phyloP scores from a whole-genome alignment of 2,329 filamentous ascomycete genomes.

The Sporothrix pallida region DNA sequence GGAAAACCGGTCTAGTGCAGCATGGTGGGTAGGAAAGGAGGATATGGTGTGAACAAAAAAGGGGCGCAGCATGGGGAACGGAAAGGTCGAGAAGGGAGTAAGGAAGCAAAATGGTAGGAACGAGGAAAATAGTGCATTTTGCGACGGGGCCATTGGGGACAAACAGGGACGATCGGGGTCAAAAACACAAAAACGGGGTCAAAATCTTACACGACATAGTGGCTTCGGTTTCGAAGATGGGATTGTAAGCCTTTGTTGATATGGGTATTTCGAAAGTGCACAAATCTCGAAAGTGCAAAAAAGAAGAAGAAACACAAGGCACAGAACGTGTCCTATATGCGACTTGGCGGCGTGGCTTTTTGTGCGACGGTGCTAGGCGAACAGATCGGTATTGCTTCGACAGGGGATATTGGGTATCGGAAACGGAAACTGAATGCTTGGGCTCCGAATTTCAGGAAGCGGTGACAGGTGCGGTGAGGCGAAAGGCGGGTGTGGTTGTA shows the following conservation, averaged over 20 bases:
- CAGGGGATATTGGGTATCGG: slow-evolving; percentile 4
- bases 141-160: slow-evolving; percentile 2
- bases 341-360: not conserved
- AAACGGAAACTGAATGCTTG: not conserved
- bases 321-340: not conserved
- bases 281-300: not conserved
- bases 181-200: not conserved
- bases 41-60: slow-evolving; percentile 21
- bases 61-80: slow-evolving; percentile 30
- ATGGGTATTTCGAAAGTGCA: not conserved
- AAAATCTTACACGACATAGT: slow-evolving; percentile 31
- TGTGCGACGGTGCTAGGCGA: not conserved
- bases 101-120: slow-evolving; percentile 1
- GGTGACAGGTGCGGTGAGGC: slow-evolving; percentile 16
- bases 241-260: not conserved
- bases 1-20: slow-evolving; percentile 6
- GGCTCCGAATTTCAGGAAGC: slow-evolving; percentile 9
- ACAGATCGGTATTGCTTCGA: slow-evolving; percentile 3
- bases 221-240: slow-evolving; percentile 16
- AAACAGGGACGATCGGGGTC: not conserved
- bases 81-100: slow-evolving; percentile 16
- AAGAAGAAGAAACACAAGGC: not conserved
- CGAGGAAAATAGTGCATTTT: slow-evolving; percentile 22
- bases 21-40: slow-evolving; percentile 7
- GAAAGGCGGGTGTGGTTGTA: not conserved